Percentiles rank a stretch among this genome's conserved stretches.
These are phyloP conservation scores for Verbena officinalis DNA, from an alignment of 257 asterid species.

Conservation along the genomic window DNA sequence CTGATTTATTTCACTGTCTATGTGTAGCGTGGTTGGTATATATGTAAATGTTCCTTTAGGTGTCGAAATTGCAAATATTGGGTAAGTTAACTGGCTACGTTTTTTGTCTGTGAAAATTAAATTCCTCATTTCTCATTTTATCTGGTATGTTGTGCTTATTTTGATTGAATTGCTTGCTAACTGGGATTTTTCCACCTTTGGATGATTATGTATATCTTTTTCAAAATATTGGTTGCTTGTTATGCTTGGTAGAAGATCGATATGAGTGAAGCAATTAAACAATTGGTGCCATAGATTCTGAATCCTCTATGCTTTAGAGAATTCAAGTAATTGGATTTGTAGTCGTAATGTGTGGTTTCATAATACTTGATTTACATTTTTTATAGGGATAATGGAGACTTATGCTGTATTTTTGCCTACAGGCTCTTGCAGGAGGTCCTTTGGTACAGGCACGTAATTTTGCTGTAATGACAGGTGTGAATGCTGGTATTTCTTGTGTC, in stretches of 20 bases:
- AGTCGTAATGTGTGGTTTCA: not conserved
- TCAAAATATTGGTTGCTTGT: not conserved
- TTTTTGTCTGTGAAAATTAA: too few species aligned
- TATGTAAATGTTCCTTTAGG: not conserved
- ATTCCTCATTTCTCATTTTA: too few species aligned
- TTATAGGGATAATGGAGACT: not conserved
- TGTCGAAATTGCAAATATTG: not conserved
- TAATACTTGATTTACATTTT: not conserved
- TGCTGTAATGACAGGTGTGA: constrained; percentile 92
- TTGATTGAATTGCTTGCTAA: constrained; percentile 15
- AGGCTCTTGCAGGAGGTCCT: constrained; percentile 96
- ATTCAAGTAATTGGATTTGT: constrained; percentile 16
- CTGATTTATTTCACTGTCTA: constrained; percentile 10
- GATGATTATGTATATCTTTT: not conserved
- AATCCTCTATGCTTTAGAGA: not conserved
- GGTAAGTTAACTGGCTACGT: too few species aligned
- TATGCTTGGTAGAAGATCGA: not conserved
- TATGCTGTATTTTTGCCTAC: constrained; percentile 17
- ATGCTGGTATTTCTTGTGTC: constrained; percentile 91
- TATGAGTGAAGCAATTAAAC: constrained; percentile 5
- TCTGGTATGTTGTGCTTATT: not conserved
- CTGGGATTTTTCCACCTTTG: not conserved
- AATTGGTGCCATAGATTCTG: not conserved
- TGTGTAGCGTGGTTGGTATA: not conserved
- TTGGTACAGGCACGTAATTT: constrained; percentile 87